phyloP scores from a whole-genome alignment of 2,329 filamentous ascomycete species.

The Penicillium brasilianum region DNA sequence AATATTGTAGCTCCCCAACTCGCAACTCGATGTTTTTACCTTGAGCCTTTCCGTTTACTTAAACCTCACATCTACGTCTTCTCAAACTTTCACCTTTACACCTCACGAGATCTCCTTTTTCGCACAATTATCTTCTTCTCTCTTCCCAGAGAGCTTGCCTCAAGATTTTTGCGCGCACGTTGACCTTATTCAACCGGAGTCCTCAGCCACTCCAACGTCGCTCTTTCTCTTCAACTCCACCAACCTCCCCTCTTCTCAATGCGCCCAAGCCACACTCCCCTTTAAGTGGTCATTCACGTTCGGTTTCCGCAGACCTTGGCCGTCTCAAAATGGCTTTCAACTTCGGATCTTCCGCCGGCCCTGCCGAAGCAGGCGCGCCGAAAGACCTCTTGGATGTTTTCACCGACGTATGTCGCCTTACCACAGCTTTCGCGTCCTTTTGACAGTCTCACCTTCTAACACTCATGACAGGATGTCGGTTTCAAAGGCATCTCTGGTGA shows the following conservation, averaged over 20 bases:
- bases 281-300: constrained; percentile 44
- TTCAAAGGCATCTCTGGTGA: constrained; percentile 82
- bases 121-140: constrained; percentile 18
- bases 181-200: constrained; percentile 50
- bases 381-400: constrained; percentile 75
- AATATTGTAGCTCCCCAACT: not conserved
- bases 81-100: constrained; percentile 18
- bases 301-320: constrained; percentile 45
- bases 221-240: constrained; percentile 47
- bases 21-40: constrained; percentile 31
- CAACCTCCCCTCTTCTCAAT: constrained; percentile 46
- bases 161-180: constrained; percentile 54
- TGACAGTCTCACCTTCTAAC: constrained; percentile 17
- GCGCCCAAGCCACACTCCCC: constrained; percentile 39
- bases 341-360: constrained; percentile 56
- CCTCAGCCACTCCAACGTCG: constrained; percentile 49
- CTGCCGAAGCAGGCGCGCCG: constrained; percentile 46
- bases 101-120: constrained; percentile 16
- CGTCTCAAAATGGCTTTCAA: constrained; percentile 65
- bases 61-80: constrained; percentile 17
- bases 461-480: constrained; percentile 66
- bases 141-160: constrained; percentile 33
- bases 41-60: constrained; percentile 26
- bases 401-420: constrained; percentile 68
- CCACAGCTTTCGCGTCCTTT: constrained; percentile 4